A percentile compares a stretch with the other conserved stretches of the same genome.
These are phyloP conservation scores for Cyberlindnera petersonii DNA, from an alignment of 805 yeast genomes.

Conservation along the genomic window DNA sequence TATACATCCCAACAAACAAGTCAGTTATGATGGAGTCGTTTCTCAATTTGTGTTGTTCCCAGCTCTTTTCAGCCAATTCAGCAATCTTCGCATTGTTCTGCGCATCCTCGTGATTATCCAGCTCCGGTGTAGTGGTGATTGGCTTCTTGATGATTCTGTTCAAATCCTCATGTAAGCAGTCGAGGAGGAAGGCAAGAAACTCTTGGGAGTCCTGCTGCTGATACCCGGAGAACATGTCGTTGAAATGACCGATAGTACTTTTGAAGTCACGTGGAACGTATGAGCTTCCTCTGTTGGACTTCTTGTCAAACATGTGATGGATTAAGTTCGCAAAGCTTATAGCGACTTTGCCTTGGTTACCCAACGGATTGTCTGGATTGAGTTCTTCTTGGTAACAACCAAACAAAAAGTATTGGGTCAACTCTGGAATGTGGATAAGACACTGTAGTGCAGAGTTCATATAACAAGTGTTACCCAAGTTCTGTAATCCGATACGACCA, in stretches of 20 bases:
- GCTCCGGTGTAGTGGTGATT: conserved; percentile 82
- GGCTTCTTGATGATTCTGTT: conserved; percentile 83
- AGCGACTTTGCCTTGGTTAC: conserved; percentile 81
- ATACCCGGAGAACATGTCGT: conserved; percentile 73
- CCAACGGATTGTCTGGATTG: conserved; percentile 77
- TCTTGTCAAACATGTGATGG: conserved; percentile 47
- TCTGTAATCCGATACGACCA: conserved; percentile 62
- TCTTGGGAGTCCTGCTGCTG: conserved; percentile 95
- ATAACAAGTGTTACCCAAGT: conserved; percentile 88
- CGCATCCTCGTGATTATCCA: conserved; percentile 52
- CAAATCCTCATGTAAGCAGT: conserved; percentile 88
- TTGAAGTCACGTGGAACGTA: conserved; percentile 70
- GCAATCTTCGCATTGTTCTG: conserved; percentile 48
- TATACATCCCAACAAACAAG: conserved; percentile 84
- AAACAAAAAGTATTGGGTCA: conserved; percentile 68
- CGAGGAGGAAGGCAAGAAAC: conserved; percentile 79
- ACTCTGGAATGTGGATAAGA: conserved; percentile 77
- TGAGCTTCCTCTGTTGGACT: conserved; percentile 14
- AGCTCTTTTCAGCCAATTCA: conserved; percentile 68
- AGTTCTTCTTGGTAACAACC: conserved; percentile 60
- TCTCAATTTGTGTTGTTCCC: conserved; percentile 74
- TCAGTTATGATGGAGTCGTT: conserved; percentile 85
- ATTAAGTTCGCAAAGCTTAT: conserved; percentile 65
- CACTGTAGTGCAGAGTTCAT: conserved; percentile 96
- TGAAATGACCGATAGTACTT: conserved; percentile 70